These are phyloP conservation scores for Mortierella sp. DNA, from an alignment of 371 early-diverging fungal species.

Conservation along the genomic window DNA sequence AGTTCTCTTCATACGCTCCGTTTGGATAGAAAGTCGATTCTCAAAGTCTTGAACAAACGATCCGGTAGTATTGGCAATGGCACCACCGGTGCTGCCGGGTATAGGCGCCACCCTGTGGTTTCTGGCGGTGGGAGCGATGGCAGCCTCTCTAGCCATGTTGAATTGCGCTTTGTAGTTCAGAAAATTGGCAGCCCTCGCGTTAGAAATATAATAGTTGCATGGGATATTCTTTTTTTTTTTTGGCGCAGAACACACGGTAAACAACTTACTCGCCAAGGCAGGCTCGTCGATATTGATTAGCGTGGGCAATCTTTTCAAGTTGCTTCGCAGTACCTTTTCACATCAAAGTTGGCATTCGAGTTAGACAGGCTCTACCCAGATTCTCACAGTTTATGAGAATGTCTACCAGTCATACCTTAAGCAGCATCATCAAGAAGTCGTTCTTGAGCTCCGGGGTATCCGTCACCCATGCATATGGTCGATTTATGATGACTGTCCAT, in stretches of 20 bases:
- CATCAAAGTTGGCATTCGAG: too few species aligned
- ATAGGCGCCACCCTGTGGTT: constrained; percentile 28
- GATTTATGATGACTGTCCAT: constrained; percentile 46
- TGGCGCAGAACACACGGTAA: background rate
- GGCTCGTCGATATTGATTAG: constrained; percentile 52
- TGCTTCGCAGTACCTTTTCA: constrained; percentile 46
- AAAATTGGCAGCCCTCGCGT: background rate
- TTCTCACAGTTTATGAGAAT: too few species aligned
- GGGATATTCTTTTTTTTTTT: too few species aligned
- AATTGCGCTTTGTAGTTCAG: constrained; percentile 30
- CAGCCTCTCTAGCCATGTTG: constrained; percentile 36
- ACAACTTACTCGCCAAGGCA: constrained; percentile 40
- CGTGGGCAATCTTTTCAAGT: constrained; percentile 47
- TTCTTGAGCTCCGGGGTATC: constrained; percentile 45
- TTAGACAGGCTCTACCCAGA: too few species aligned
- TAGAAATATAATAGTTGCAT: background rate
- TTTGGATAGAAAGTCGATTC: constrained; percentile 43
- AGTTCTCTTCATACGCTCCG: constrained; percentile 43
- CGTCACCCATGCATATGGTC: constrained; percentile 48
- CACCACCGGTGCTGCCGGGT: constrained; percentile 17
- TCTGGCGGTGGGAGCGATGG: background rate
- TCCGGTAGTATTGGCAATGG: constrained; percentile 22
- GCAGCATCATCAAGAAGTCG: constrained; percentile 53
- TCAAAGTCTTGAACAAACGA: constrained; percentile 52
- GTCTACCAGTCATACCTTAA: constrained; percentile 44